phyloP scores from a whole-genome alignment of 2,329 filamentous ascomycete species.

The Pseudogymnoascus sp. region DNA sequence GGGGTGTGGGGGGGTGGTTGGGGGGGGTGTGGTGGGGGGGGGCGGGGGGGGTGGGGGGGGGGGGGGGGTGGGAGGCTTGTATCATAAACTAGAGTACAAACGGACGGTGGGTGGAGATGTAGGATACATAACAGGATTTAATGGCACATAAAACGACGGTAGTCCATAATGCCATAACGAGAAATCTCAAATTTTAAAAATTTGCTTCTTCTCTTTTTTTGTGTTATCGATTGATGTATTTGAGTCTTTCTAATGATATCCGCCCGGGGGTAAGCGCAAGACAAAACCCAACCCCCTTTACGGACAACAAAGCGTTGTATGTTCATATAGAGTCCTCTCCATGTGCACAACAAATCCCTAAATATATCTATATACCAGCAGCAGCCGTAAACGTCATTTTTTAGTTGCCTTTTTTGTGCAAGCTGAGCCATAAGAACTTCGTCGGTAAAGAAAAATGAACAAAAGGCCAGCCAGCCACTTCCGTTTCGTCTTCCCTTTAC shows the following conservation, averaged over 20 bases:
- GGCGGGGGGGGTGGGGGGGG: too few relatives aligned
- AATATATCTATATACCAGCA: slow-evolving; percentile 5
- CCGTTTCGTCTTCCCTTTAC: not conserved
- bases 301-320: not conserved
- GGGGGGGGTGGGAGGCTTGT: not conserved
- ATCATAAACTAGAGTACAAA: slow-evolving; percentile 1
- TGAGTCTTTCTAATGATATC: slow-evolving; percentile 1
- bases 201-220: not conserved
- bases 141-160: not conserved
- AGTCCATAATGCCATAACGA: not conserved
- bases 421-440: slow-evolving; percentile 4
- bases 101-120: not conserved
- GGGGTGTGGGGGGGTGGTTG: too few relatives aligned
- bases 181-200: not conserved
- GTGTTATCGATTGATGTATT: not conserved
- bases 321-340: not conserved
- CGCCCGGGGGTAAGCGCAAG: not conserved
- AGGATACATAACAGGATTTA: slow-evolving; percentile 6
- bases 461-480: not conserved
- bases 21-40: too few relatives aligned
- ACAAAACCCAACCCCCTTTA: not conserved
- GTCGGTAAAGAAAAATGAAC: slow-evolving; percentile 4
- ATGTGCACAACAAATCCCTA: slow-evolving; percentile 5
- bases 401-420: not conserved
- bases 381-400: slow-evolving; percentile 2